Conservation (phyloP, 1,284 basidiomycete genomes). For the Melampsora americana region DNA sequence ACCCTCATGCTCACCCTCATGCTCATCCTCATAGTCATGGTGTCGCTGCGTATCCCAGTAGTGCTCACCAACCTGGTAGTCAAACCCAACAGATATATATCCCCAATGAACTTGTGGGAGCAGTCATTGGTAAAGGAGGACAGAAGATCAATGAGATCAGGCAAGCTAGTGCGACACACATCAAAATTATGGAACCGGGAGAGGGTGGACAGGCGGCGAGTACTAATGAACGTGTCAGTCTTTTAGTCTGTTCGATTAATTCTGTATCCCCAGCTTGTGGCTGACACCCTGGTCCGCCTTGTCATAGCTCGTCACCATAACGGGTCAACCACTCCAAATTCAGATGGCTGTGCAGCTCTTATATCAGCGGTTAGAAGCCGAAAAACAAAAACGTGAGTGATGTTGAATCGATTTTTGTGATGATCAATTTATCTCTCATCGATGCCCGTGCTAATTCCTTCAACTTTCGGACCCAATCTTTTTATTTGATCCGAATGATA, state of each 20-base stretch:
- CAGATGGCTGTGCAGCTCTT: conserved; percentile 93
- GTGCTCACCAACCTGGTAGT: conserved; percentile 61
- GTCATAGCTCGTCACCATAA: conserved; percentile 74
- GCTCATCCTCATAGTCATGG: conserved; percentile 54
- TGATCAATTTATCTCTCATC: not conserved
- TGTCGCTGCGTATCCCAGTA: conserved; percentile 51
- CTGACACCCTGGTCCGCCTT: too few relatives aligned
- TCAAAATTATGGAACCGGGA: conserved; percentile 98
- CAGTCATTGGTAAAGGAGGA: conserved; percentile 92
- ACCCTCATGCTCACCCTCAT: conserved; percentile 52
- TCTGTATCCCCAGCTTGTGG: not conserved
- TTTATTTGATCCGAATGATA: too few relatives aligned
- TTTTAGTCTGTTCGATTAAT: conserved; percentile 46
- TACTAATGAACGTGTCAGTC: conserved; percentile 63
- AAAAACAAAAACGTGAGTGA: conserved; percentile 40
- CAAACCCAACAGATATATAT: conserved; percentile 99
- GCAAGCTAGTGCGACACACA: conserved; percentile 86
- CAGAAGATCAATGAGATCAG: conserved; percentile 99
- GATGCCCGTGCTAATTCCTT: not conserved
- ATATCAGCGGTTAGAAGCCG: conserved; percentile 61
- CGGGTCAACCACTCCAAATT: conserved; percentile 87
- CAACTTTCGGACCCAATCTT: not conserved
- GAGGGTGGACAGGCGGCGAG: conserved; percentile 61
- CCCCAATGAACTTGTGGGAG: conserved; percentile 88
- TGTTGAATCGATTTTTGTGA: not conserved